Percentiles rank a stretch among this genome's conserved stretches.
These are phyloP conservation scores for Holtermannia corniformis DNA, from an alignment of 768 basidiomycete genomes.

Conservation along the genomic window DNA sequence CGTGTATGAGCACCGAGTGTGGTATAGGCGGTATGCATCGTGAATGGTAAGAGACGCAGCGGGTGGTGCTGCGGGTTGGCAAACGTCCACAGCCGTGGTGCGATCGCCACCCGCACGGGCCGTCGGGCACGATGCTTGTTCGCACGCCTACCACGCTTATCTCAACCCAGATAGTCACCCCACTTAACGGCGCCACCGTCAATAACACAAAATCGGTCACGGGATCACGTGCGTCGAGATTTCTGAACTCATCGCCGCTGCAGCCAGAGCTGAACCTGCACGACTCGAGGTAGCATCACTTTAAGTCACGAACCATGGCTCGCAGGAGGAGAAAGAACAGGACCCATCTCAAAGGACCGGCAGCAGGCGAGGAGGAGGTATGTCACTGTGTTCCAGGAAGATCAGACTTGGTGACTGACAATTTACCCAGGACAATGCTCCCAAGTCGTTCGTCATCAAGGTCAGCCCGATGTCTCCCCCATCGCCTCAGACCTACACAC, in stretches of 20 bases:
- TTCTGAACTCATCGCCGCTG: not conserved
- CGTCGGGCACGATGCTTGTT: no score
- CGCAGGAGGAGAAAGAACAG: slow-evolving; percentile 39
- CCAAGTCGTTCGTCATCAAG: slow-evolving; percentile 94
- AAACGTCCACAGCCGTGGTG: no score
- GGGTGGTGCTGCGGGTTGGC: no score
- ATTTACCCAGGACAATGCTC: slow-evolving; percentile 41
- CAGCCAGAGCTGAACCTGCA: slow-evolving; percentile 1
- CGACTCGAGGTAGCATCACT: not conserved
- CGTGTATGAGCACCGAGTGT: no score
- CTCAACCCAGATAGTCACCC: no score
- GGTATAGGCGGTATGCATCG: no score
- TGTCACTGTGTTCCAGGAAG: not conserved
- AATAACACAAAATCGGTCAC: no score
- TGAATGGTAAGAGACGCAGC: no score
- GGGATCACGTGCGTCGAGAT: not conserved
- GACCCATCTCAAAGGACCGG: slow-evolving; percentile 37
- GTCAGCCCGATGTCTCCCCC: slow-evolving; percentile 14
- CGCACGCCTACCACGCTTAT: no score
- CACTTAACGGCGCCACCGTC: no score
- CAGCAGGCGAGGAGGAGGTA: slow-evolving; percentile 27
- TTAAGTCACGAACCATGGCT: slow-evolving; percentile 20
- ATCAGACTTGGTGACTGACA: not conserved
- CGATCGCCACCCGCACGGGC: no score
- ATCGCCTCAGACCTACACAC: not conserved